Percentiles rank a stretch among this genome's conserved stretches.
These are phyloP conservation scores for Coniochaeta pulveracea DNA, from an alignment of 2,329 filamentous ascomycete genomes.

Conservation along the genomic window DNA sequence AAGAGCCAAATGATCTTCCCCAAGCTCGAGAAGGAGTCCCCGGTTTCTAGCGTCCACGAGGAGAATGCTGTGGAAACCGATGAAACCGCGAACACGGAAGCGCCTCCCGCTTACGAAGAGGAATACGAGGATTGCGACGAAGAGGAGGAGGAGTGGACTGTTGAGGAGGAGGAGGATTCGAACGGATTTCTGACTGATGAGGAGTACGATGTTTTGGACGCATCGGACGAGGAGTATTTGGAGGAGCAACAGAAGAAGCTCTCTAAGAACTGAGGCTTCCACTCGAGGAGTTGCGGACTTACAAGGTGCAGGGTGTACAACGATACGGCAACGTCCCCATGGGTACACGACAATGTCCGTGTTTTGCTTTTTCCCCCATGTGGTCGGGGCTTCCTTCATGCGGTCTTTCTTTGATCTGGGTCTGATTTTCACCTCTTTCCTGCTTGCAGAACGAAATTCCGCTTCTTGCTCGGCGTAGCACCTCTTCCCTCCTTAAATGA, in stretches of 20 bases:
- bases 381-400: no score
- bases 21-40: conserved; percentile 89
- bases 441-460: no score
- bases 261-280: conserved; percentile 26
- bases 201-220: conserved; percentile 95
- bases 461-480: no score
- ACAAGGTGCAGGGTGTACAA: no score
- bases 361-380: no score
- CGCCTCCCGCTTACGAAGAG: conserved; percentile 28
- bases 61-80: conserved; percentile 15
- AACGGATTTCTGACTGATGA: conserved; percentile 90
- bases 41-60: conserved; percentile 67
- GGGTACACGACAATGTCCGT: no score
- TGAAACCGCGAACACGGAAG: conserved; percentile 30
- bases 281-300: no score
- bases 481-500: no score
- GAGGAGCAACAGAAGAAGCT: conserved; percentile 38
- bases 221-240: conserved; percentile 76
- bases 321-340: no score
- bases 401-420: no score
- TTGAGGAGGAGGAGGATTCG: conserved; percentile 45
- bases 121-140: conserved; percentile 37
- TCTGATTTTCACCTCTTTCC: no score
- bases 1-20: conserved; percentile 88
- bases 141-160: conserved; percentile 49